These are phyloP conservation scores for Leccinum huronense DNA, from an alignment of 1,284 basidiomycete species.

Conservation along the genomic window DNA sequence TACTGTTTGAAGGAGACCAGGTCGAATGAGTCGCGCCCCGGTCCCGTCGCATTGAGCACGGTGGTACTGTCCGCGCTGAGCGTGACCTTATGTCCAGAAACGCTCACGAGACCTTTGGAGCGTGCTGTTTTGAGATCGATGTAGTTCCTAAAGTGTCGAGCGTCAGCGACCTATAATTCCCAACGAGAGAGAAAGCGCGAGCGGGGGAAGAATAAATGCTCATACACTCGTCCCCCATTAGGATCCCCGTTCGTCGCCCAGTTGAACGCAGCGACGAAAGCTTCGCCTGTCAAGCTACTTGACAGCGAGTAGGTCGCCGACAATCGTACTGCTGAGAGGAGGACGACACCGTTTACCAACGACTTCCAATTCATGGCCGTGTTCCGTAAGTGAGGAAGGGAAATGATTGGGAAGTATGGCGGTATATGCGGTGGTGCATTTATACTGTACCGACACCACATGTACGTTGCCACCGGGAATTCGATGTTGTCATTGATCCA, in stretches of 20 bases:
- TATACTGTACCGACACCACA: not conserved
- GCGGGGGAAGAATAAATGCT: not conserved
- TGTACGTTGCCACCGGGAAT: not conserved
- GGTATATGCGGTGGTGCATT: not conserved
- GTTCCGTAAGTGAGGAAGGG: not conserved
- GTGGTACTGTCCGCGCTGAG: conserved; percentile 23
- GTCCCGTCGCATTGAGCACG: conserved; percentile 24
- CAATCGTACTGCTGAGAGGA: conserved; percentile 11
- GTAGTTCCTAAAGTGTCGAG: conserved; percentile 14
- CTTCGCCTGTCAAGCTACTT: conserved; percentile 18
- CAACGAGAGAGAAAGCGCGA: not conserved
- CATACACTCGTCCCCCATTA: conserved; percentile 25
- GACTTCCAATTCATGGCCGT: conserved; percentile 9
- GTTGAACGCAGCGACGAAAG: conserved; percentile 19
- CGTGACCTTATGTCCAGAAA: conserved; percentile 18
- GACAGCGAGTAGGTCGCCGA: conserved; percentile 20
- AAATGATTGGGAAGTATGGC: not conserved
- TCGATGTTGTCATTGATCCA: not conserved
- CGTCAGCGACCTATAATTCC: not conserved
- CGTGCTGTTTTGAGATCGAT: conserved; percentile 15
- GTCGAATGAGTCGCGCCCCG: conserved; percentile 39
- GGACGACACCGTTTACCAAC: conserved; percentile 1
- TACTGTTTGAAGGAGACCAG: conserved; percentile 34
- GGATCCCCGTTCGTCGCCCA: conserved; percentile 17
- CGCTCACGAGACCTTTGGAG: conserved; percentile 18